Conservation (phyloP, 331 rosid genomes). For the Malus hybrid region DNA sequence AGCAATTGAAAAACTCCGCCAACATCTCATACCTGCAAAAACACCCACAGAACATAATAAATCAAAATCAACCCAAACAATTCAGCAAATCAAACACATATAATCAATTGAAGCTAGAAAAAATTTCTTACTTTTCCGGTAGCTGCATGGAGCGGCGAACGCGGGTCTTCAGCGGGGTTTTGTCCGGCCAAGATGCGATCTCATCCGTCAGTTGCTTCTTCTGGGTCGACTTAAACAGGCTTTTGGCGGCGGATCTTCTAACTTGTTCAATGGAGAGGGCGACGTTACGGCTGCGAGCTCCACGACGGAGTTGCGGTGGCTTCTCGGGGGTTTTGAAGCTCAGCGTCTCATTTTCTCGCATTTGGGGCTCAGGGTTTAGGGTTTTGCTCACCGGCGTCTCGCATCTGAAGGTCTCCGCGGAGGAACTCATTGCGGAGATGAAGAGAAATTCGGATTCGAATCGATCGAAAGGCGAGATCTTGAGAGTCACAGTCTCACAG, state of each 20-base stretch:
- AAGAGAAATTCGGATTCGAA: not conserved
- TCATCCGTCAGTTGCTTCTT: not conserved
- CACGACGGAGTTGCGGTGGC: slow-evolving; percentile 12
- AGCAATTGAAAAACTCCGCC: slow-evolving; percentile 42
- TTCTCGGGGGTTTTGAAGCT: slow-evolving; percentile 69
- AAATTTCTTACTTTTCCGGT: slow-evolving; percentile 36
- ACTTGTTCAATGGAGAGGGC: slow-evolving; percentile 42
- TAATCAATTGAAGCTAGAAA: not conserved
- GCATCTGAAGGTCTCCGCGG: slow-evolving; percentile 11
- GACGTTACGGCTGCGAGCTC: slow-evolving; percentile 35
- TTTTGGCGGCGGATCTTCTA: slow-evolving; percentile 30
- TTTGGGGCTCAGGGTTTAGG: slow-evolving; percentile 10
- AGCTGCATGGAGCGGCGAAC: slow-evolving; percentile 13
- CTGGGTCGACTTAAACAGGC: slow-evolving; percentile 20
- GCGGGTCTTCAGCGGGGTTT: not conserved
- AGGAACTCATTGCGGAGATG: slow-evolving; percentile 23
- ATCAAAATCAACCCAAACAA: not conserved
- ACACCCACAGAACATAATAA: not conserved
- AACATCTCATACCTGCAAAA: slow-evolving; percentile 49
- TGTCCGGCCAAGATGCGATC: slow-evolving; percentile 15
- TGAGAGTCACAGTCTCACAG: not conserved
- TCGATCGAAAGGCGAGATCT: not conserved
- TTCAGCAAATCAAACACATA: not conserved
- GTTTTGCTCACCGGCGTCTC: slow-evolving; percentile 11
- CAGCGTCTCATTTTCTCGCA: slow-evolving; percentile 7